These are phyloP conservation scores for Pelargonium myrrhifolium DNA, from an alignment of 441 rosid genomes.

Conservation along the genomic window DNA sequence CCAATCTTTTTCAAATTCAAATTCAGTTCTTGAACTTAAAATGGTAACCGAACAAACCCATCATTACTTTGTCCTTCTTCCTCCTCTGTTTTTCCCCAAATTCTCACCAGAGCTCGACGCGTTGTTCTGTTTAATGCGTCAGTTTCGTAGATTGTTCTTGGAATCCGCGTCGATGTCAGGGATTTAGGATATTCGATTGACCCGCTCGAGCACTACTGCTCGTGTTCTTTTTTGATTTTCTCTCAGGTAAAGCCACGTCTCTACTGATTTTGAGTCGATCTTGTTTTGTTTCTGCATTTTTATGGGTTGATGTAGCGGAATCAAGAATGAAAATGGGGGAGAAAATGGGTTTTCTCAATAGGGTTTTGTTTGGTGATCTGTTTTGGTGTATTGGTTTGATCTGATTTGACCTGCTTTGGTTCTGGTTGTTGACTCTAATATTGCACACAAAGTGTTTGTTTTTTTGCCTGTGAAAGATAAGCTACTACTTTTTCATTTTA, in stretches of 20 bases:
- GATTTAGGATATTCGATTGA: too few relatives aligned
- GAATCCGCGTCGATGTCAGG: neutral
- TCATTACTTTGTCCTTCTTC: neutral
- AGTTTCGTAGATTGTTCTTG: neutral
- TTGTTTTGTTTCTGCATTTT: neutral
- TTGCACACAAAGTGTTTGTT: neutral
- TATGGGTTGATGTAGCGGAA: neutral
- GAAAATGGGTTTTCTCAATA: conserved; percentile 17
- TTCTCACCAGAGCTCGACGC: neutral
- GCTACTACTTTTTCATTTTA: too few relatives aligned
- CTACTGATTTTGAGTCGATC: neutral
- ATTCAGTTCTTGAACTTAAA: neutral
- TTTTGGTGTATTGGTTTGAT: neutral
- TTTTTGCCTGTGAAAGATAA: too few relatives aligned
- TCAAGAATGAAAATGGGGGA: neutral
- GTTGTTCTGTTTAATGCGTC: neutral
- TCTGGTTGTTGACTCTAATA: neutral
- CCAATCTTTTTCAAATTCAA: neutral
- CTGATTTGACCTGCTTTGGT: neutral
- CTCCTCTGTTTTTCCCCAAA: neutral
- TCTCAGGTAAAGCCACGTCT: neutral
- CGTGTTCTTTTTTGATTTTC: neutral
- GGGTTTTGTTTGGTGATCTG: conserved; percentile 5
- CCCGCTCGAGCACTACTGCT: neutral
- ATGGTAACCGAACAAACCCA: conserved; percentile 1